phyloP scores from a whole-genome alignment of 2,329 filamentous ascomycete species.

The Diaporthe citriasiana region DNA sequence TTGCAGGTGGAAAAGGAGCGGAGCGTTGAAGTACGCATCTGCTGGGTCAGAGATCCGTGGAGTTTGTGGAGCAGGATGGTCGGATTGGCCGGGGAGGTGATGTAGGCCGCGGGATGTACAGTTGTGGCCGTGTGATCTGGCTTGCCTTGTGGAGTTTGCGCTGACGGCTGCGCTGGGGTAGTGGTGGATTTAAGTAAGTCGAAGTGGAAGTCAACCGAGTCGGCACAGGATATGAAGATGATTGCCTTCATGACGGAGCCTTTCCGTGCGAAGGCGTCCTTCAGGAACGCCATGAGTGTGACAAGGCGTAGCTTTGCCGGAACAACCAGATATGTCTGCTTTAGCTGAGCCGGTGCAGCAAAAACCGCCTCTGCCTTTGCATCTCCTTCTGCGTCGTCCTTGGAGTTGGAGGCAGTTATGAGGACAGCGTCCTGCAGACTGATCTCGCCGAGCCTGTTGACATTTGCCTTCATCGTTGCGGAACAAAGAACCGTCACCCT shows the following conservation, averaged over 20 bases:
- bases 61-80: slow-evolving; percentile 85
- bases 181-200: slow-evolving; percentile 75
- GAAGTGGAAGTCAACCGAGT: slow-evolving; percentile 97
- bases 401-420: slow-evolving; percentile 77
- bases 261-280: slow-evolving; percentile 87
- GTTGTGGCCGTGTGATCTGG: slow-evolving; percentile 54
- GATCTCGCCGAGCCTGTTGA: slow-evolving; percentile 93
- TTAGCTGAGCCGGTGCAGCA: slow-evolving; percentile 90
- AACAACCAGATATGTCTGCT: slow-evolving; percentile 90
- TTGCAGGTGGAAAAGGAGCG: slow-evolving; percentile 81
- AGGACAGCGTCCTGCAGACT: slow-evolving; percentile 94
- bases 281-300: slow-evolving; percentile 85
- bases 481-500: slow-evolving; percentile 93
- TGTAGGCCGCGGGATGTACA: slow-evolving; percentile 76
- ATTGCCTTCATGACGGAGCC: slow-evolving; percentile 97
- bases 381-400: slow-evolving; percentile 62
- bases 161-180: slow-evolving; percentile 49
- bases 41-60: slow-evolving; percentile 91
- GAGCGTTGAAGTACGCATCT: slow-evolving; percentile 88
- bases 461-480: slow-evolving; percentile 97
- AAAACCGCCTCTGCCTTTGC: slow-evolving; percentile 70
- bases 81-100: slow-evolving; percentile 82
- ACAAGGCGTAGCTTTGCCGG: slow-evolving; percentile 93
- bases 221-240: slow-evolving; percentile 95
- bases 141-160: slow-evolving; percentile 47